Base-by-base conservation (phyloP, 1,284 basidiomycete species). In the Afroboletus lepidellus region DNA sequence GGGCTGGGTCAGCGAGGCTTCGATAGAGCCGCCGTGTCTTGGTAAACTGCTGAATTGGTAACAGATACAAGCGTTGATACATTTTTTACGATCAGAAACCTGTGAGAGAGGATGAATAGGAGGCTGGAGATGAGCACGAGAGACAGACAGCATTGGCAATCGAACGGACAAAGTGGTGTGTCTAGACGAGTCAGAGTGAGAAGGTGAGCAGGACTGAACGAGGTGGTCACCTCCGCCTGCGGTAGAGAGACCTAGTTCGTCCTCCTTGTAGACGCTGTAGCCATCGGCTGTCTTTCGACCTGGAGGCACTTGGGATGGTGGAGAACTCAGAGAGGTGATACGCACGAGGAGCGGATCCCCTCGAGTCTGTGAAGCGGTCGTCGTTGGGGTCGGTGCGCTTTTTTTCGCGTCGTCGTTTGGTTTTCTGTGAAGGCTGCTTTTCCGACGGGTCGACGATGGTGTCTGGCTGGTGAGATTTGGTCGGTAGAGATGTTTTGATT, bases 201-300 rank as follows among this genome's bases (percentile, higher is more conserved):
- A 41, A 45, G 29, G 32, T 4, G 6, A 29, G 52, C 57, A 49
- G 54, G 53, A 34, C 24, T 45, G 53, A 37, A 36, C 46, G 50
- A 46, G 54, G 37, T 18, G 46, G 80, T 71, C 70, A 90, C 92
- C 90, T 69, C 92, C 92, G 44, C 86, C 87, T 56, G 82, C 77
- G 49, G 81, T 76, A 49, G 77, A 74, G 55, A 95, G 89, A 13
- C 85, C 82, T 12, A 95, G 79, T 61, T 94, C 92, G 59, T 87
- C 88, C 69, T 93, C 92, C 67, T 92, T 94, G 71, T 87, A 95
- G 33, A 95, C 83, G 30, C 75, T 69, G 74, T 81, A 94, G 0
- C 92, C 93, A 68, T 95, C 92, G 55, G 89, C 89, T 0, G 92
- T 95, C 69, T 78, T 87, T 34, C 82, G 81, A 54, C 90, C 92